Evolutionary conservation across 352 stramenopile genomes (phyloP), one percentile per base, ranked within the genome.

Genomic region (Phytophthora meadii): DNA sequence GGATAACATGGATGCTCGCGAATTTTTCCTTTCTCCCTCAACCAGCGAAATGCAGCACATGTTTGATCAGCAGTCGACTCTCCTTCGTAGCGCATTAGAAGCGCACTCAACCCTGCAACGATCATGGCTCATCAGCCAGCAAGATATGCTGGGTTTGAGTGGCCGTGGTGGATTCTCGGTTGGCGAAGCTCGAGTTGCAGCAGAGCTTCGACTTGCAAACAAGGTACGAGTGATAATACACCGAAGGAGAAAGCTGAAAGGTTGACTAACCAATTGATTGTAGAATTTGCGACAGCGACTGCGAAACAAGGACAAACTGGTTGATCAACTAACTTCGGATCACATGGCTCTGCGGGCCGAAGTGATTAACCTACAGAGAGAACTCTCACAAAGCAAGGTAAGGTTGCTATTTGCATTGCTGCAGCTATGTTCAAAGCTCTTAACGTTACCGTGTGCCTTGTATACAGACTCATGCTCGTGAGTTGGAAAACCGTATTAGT

Each of bases 1-100:
- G 5, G 79, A 94, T 37, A 81, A 74, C 39, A 62, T 87, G 36
- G 82, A 90, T 54, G 79, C 74, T 17, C 77, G 79, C 30, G 84
- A 94, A 42, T 85, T 91, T 54, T 93, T 95, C 41, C 68, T 95
- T 12, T 93, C 84, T 30, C 86, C 85, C n/a, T 95, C 88, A 25
- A 90, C 70, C 9, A 92, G 81, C 47, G 88, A 95, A 65, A 93
- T 95, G 85, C 81, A 95, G 70, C 82, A 91, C 63, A 93, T 95
- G 88, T 93, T 95, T 64, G 76, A 93, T 24, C 88, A 95, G 64
- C 88, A 95, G 44, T 93, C 88, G 4, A 77, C 70, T 12, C 34
- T 92, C 15, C 73, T 95, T 3, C 84, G 88, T 15, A 79, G 69
- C 34, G 80, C 88, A 17, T 75, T 95, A 64, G 81, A 92, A 61